Percentiles rank a stretch among this genome's conserved stretches.
phyloP scores from a whole-genome alignment of 768 basidiomycete species.

The Russula abietina region DNA sequence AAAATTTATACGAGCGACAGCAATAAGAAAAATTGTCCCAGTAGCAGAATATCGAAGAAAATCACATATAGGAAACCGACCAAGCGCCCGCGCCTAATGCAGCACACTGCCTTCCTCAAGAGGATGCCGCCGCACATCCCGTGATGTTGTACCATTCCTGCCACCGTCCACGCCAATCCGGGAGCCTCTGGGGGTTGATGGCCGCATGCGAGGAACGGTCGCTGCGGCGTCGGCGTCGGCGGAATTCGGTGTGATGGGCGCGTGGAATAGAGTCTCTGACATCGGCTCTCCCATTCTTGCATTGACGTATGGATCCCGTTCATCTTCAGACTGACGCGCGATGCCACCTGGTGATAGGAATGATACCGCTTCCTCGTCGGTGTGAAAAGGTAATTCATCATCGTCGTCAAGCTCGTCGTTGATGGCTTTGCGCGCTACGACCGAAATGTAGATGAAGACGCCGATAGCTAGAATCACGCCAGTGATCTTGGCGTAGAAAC shows the following conservation, averaged over 20 bases:
- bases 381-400: conserved; percentile 28
- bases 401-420: conserved; percentile 51
- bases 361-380: conserved; percentile 24
- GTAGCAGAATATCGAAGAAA: conserved; percentile 17
- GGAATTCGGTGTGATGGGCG: conserved; percentile 16
- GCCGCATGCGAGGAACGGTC: conserved; percentile 5
- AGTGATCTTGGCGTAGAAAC: conserved; percentile 56
- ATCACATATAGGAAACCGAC: conserved; percentile 1
- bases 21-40: neutral
- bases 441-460: conserved; percentile 73
- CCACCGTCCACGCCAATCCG: conserved; percentile 13
- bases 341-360: conserved; percentile 21
- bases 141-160: conserved; percentile 10
- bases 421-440: conserved; percentile 66
- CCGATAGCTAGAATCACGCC: conserved; percentile 67
- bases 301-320: conserved; percentile 13
- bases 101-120: conserved; percentile 11
- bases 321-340: conserved; percentile 17
- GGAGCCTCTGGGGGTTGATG: conserved; percentile 4
- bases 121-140: conserved; percentile 11
- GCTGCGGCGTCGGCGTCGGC: conserved; percentile 10
- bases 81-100: conserved; percentile 6
- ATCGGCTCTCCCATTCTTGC: conserved; percentile 13
- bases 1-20: conserved; percentile 8
- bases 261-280: conserved; percentile 16